Percentiles rank a stretch among this genome's conserved stretches.
phyloP scores from a whole-genome alignment of 352 stramenopile species.

The Globisporangium spiculum region DNA sequence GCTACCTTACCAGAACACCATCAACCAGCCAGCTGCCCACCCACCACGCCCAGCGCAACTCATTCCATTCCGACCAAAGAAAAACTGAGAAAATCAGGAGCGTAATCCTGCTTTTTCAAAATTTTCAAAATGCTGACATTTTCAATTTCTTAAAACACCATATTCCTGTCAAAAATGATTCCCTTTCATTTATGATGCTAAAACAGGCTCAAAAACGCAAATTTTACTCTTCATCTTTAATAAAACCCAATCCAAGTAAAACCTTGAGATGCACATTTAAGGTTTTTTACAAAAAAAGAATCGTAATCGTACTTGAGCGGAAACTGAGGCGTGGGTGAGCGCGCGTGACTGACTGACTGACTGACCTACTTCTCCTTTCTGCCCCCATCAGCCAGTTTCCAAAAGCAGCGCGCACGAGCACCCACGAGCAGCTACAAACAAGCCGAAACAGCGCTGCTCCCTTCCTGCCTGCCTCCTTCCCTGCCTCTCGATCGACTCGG shows the following conservation, averaged over 20 bases:
- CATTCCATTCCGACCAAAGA: not conserved
- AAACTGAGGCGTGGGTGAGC: slow-evolving; percentile 3
- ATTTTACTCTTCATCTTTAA: not conserved
- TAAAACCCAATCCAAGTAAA: not conserved
- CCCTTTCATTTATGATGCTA: not conserved
- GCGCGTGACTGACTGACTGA: not conserved
- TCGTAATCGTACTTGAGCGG: slow-evolving; percentile 3
- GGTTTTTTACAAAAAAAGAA: not conserved
- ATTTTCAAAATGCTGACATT: not conserved
- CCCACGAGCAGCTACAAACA: not conserved
- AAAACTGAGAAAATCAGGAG: not conserved
- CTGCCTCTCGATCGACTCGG: not conserved
- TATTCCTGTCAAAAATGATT: not conserved
- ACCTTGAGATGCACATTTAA: not conserved
- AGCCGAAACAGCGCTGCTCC: not conserved
- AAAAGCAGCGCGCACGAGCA: not conserved
- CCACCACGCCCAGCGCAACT: no score
- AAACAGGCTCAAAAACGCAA: not conserved
- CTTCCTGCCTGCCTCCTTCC: no score
- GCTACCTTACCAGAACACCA: not conserved
- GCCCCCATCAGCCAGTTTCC: slow-evolving; percentile 1
- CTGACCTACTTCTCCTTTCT: slow-evolving; percentile 1
- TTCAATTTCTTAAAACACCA: not conserved
- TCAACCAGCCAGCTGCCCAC: not conserved
- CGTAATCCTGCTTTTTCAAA: not conserved